Conservation (phyloP, 768 basidiomycete genomes). For the Tricholoma furcatifolium region DNA sequence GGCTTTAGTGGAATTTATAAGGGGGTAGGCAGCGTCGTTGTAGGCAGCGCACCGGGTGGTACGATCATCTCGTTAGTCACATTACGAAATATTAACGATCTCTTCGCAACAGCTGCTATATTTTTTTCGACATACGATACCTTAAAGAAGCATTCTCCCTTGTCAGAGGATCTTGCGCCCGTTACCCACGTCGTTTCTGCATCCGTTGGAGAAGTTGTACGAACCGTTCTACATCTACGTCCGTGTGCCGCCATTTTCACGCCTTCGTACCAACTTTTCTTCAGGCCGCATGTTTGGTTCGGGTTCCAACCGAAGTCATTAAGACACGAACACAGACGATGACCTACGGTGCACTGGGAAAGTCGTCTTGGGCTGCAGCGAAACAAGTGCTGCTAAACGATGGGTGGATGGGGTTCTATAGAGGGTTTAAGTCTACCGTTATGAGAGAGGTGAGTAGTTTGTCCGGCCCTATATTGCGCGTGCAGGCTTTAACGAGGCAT, state of each 20-base stretch:
- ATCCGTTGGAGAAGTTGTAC: constrained; percentile 58
- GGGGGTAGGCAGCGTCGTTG: constrained; percentile 90
- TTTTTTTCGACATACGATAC: constrained; percentile 96
- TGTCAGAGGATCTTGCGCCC: constrained; percentile 59
- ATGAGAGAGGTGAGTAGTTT: constrained; percentile 38
- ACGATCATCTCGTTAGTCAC: constrained; percentile 6
- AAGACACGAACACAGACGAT: constrained; percentile 92
- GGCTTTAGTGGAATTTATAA: constrained; percentile 91
- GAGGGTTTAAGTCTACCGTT: constrained; percentile 83
- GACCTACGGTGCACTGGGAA: constrained; percentile 55
- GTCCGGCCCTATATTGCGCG: too few species aligned
- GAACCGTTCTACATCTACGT: constrained; percentile 18
- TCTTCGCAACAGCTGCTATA: constrained; percentile 65
- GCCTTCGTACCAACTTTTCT: constrained; percentile 4
- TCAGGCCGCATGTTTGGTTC: constrained; percentile 85
- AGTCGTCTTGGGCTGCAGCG: constrained; percentile 62
- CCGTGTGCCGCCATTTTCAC: constrained; percentile 14
- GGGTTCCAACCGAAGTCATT: constrained; percentile 95
- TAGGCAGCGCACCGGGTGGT: constrained; percentile 97
- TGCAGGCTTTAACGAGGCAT: background rate
- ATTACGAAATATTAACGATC: background rate
- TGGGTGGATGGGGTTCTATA: constrained; percentile 80
- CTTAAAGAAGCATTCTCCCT: constrained; percentile 73
- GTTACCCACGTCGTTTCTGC: constrained; percentile 58
- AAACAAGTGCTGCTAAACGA: constrained; percentile 54